phyloP scores from a whole-genome alignment of 371 early-diverging fungal species.

The Mucor ambiguus region DNA sequence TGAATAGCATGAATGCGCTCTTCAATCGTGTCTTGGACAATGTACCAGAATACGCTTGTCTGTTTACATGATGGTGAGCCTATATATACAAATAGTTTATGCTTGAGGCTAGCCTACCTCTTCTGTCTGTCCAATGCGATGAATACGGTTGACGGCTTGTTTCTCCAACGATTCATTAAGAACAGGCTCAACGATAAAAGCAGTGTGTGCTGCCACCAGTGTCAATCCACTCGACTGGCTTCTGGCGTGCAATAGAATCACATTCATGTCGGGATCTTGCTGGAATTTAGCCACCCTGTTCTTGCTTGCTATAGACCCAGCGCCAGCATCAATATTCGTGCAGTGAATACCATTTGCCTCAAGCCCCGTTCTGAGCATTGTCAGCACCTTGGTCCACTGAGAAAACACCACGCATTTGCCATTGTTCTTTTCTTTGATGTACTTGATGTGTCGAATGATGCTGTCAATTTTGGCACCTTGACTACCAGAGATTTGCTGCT shows the following conservation, averaged over 20 bases:
- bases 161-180: slow-evolving; percentile 52
- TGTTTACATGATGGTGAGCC: background rate
- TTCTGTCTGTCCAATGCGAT: slow-evolving; percentile 39
- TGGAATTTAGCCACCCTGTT: slow-evolving; percentile 39
- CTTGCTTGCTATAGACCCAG: slow-evolving; percentile 22
- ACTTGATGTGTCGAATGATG: slow-evolving; percentile 62
- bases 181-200: slow-evolving; percentile 59
- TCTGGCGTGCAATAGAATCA: slow-evolving; percentile 54
- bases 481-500: slow-evolving; percentile 15
- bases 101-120: no score
- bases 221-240: slow-evolving; percentile 57
- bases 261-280: slow-evolving; percentile 40
- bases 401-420: slow-evolving; percentile 73
- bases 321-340: slow-evolving; percentile 39
- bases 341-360: slow-evolving; percentile 47
- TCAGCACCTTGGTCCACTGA: slow-evolving; percentile 67
- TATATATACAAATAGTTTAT: background rate
- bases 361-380: slow-evolving; percentile 54
- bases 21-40: slow-evolving; percentile 48
- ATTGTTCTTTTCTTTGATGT: slow-evolving; percentile 40
- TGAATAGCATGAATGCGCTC: slow-evolving; percentile 52
- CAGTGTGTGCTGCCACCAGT: slow-evolving; percentile 49
- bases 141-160: slow-evolving; percentile 56
- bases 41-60: slow-evolving; percentile 36
- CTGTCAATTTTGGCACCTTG: slow-evolving; percentile 63